These are phyloP conservation scores for Escallonia herrerae DNA, from an alignment of 129 eudicot genomes.

Conservation along the genomic window DNA sequence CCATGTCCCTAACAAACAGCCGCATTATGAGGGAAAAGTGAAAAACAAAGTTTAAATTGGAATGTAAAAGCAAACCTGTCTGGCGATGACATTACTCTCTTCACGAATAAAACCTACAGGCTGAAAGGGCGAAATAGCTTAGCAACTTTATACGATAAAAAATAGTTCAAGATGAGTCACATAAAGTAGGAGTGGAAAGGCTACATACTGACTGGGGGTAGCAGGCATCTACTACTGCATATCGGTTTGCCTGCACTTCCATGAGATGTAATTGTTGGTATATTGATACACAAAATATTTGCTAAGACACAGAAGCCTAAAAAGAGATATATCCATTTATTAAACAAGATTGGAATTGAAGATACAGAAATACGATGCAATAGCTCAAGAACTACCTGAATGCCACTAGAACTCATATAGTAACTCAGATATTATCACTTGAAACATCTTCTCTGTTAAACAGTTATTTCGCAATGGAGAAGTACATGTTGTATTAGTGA, in stretches of 20 bases:
- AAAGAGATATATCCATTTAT: neutral
- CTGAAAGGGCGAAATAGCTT: slow-evolving; percentile 29
- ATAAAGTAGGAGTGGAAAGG: slow-evolving; percentile 7
- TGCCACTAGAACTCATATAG: neutral
- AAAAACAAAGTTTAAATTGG: no score
- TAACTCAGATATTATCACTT: neutral
- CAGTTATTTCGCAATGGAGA: neutral
- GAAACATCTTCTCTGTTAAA: neutral
- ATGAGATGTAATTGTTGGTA: slow-evolving; percentile 3
- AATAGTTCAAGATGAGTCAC: neutral
- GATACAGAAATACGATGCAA: neutral
- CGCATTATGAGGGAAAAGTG: neutral
- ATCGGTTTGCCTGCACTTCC: slow-evolving; percentile 72
- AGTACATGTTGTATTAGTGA: neutral
- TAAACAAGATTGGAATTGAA: neutral
- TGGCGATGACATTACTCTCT: slow-evolving; percentile 63
- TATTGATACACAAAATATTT: neutral
- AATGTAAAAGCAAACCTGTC: slow-evolving; percentile 56
- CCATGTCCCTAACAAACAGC: neutral
- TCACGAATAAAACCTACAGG: slow-evolving; percentile 98
- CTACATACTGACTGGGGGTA: slow-evolving; percentile 70
- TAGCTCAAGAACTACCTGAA: neutral
- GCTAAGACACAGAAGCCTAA: no score
- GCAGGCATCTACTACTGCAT: slow-evolving; percentile 82
- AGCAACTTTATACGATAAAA: neutral